Percentiles rank a stretch among this genome's conserved stretches.
phyloP scores from a whole-genome alignment of 495 filamentous ascomycete genomes.

The Penicillium roqueforti region DNA sequence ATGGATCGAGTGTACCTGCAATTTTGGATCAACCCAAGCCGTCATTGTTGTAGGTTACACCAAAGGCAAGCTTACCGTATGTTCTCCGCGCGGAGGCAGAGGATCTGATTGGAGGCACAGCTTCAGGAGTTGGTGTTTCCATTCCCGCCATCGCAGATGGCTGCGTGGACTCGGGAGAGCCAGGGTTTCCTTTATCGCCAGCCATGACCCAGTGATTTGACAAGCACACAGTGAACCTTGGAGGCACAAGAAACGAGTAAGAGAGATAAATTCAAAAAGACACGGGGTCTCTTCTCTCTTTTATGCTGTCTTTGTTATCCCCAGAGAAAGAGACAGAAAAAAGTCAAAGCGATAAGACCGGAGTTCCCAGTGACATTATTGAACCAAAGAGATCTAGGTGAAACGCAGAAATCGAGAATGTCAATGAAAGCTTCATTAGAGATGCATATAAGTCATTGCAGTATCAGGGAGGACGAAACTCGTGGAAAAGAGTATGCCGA shows the following conservation, averaged over 20 bases:
- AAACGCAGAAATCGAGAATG: not conserved
- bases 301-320: not conserved
- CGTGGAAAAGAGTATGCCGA: not conserved
- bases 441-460: conserved; percentile 5
- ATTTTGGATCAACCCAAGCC: conserved; percentile 10
- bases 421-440: conserved; percentile 4
- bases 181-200: conserved; percentile 16
- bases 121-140: conserved; percentile 2
- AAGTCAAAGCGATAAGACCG: conserved; percentile 2
- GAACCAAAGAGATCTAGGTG: not conserved
- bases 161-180: conserved; percentile 12
- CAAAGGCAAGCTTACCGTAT: conserved; percentile 29
- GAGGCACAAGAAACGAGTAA: not conserved
- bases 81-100: conserved; percentile 27
- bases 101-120: conserved; percentile 17
- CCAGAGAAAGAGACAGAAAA: not conserved
- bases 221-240: conserved; percentile 1
- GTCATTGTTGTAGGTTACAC: conserved; percentile 16
- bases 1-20: conserved; percentile 37
- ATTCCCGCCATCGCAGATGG: conserved; percentile 1
- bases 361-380: conserved; percentile 2
- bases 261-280: not conserved
- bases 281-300: not conserved
- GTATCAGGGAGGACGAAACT: conserved; percentile 3
- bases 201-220: conserved; percentile 17